A percentile compares a stretch with the other conserved stretches of the same genome.
phyloP scores from a whole-genome alignment of 495 filamentous ascomycete genomes.

The Massariosphaeria phaeospora region DNA sequence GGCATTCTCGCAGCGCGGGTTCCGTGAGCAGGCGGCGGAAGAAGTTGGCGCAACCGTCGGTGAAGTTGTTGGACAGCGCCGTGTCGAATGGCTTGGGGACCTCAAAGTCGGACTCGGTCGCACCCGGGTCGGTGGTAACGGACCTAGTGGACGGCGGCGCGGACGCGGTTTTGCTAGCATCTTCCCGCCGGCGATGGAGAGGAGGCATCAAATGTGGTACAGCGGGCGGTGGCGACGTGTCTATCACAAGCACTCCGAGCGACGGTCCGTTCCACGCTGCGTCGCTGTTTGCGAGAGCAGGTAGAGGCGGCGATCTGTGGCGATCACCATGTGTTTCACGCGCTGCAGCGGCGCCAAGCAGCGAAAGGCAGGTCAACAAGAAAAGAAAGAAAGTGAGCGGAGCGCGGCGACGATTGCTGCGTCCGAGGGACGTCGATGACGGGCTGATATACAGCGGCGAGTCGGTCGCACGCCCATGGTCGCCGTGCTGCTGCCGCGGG shows the following conservation, averaged over 20 bases:
- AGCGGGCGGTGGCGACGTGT: conserved; percentile 12
- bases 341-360: conserved; percentile 20
- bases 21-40: conserved; percentile 20
- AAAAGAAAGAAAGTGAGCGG: conserved; percentile 15
- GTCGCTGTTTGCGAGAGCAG: neutral
- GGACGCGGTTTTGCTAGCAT: conserved; percentile 13
- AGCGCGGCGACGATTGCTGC: too few species aligned
- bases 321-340: conserved; percentile 24
- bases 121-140: conserved; percentile 13
- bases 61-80: conserved; percentile 32
- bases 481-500: too few species aligned
- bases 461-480: too few species aligned
- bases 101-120: conserved; percentile 8
- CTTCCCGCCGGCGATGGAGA: conserved; percentile 1
- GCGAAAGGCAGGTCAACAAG: conserved; percentile 7
- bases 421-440: too few species aligned
- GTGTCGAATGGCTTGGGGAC: conserved; percentile 31
- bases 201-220: conserved; percentile 26
- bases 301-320: conserved; percentile 11
- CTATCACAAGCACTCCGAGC: conserved; percentile 8
- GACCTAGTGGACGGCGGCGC: conserved; percentile 15
- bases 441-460: too few species aligned
- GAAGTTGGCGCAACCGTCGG: conserved; percentile 20
- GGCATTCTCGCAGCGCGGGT: conserved; percentile 19
- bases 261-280: conserved; percentile 24